phyloP scores from a whole-genome alignment of 2,329 filamentous ascomycete genomes.

The Teratosphaeriaceae sp. region DNA sequence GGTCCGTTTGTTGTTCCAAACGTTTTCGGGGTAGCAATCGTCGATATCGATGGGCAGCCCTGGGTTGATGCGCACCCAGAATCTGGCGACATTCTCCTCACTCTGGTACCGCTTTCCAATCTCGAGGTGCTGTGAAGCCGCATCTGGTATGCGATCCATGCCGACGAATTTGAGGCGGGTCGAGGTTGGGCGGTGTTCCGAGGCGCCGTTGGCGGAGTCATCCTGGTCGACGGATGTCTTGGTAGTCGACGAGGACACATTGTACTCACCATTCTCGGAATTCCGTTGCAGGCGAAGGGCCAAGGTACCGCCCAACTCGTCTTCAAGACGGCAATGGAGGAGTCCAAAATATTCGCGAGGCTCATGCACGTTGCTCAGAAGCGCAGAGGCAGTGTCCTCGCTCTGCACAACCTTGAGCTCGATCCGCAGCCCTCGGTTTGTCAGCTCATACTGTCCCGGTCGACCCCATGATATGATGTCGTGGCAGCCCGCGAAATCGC shows the following conservation, averaged over 20 bases:
- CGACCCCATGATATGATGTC: conserved; percentile 2
- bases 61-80: not conserved
- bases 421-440: conserved; percentile 1
- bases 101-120: not conserved
- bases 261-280: not conserved
- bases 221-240: too few relatives aligned
- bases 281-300: not conserved
- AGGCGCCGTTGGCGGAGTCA: not conserved
- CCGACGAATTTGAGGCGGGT: not conserved
- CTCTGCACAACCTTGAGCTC: not conserved
- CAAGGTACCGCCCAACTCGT: not conserved
- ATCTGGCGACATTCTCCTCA: not conserved
- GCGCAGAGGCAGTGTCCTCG: not conserved
- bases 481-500: not conserved
- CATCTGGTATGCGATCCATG: not conserved
- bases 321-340: not conserved
- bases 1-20: not conserved
- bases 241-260: not conserved
- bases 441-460: conserved; percentile 1
- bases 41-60: not conserved
- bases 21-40: not conserved
- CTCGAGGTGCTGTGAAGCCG: not conserved
- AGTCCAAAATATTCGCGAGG: not conserved
- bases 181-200: not conserved
- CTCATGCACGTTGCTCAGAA: not conserved